A percentile compares a stretch with the other conserved stretches of the same genome.
These are phyloP conservation scores for Globisporangium spiculum DNA, from an alignment of 352 stramenopile genomes.

Conservation along the genomic window DNA sequence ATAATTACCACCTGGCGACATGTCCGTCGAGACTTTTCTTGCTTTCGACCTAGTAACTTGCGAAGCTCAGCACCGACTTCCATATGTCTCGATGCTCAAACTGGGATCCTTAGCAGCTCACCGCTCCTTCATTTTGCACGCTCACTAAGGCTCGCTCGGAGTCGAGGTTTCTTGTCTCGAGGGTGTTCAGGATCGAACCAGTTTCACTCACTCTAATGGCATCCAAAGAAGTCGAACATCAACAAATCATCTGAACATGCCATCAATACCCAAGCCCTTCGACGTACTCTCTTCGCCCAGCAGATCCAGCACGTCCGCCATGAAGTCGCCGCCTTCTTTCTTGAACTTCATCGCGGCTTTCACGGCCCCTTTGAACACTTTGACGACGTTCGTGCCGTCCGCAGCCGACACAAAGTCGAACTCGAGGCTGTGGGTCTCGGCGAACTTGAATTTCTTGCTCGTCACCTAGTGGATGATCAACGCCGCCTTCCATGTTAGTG, in stretches of 20 bases:
- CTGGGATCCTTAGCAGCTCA: neutral
- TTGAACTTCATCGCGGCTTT: constrained; percentile 86
- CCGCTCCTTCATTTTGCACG: neutral
- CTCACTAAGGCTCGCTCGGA: neutral
- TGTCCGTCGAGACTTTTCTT: neutral
- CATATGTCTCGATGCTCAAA: neutral
- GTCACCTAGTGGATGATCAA: constrained; percentile 70
- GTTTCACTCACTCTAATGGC: neutral
- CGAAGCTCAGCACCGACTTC: neutral
- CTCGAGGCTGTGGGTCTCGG: constrained; percentile 90
- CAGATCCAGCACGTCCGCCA: constrained; percentile 90
- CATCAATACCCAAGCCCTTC: neutral
- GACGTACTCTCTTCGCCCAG: constrained; percentile 63
- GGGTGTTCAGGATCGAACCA: neutral
- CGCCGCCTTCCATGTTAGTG: neutral
- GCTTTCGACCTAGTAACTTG: neutral
- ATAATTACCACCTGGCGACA: neutral
- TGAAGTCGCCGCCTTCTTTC: constrained; percentile 89
- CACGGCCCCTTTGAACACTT: constrained; percentile 91
- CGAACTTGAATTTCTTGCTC: constrained; percentile 96
- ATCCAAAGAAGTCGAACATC: neutral
- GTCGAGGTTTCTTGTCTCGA: neutral
- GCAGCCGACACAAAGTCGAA: constrained; percentile 94
- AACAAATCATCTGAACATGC: neutral
- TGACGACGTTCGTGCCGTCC: constrained; percentile 95